These are phyloP conservation scores for Choiromyces venosus DNA, from an alignment of 495 filamentous ascomycete genomes.

Conservation along the genomic window DNA sequence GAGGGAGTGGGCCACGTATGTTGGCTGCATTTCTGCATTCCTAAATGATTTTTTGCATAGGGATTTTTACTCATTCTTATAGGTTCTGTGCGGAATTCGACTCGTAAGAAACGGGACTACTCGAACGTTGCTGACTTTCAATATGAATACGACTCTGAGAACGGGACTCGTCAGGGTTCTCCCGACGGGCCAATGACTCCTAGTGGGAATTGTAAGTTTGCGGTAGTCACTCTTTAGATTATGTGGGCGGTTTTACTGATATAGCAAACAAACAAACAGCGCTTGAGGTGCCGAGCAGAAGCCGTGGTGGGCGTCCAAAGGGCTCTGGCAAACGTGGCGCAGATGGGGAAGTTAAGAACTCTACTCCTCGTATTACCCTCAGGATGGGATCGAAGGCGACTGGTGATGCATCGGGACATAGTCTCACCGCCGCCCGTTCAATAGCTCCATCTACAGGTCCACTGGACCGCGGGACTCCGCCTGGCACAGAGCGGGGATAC, in stretches of 20 bases:
- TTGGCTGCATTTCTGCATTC: constrained; percentile 17
- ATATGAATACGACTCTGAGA: constrained; percentile 39
- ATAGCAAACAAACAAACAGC: constrained; percentile 3
- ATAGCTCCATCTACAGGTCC: constrained; percentile 45
- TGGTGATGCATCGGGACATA: constrained; percentile 26
- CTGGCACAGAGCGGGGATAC: constrained; percentile 50
- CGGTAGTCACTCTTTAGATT: constrained; percentile 2
- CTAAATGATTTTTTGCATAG: not conserved
- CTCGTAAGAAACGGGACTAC: constrained; percentile 29
- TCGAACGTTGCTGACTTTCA: constrained; percentile 12
- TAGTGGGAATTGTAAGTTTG: constrained; percentile 28
- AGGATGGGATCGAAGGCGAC: constrained; percentile 35
- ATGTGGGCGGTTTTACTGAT: not conserved
- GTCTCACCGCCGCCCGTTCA: constrained; percentile 37
- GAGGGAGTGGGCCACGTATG: constrained; percentile 32
- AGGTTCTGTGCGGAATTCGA: constrained; percentile 30
- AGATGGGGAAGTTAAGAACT: constrained; percentile 38
- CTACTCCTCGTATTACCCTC: constrained; percentile 35
- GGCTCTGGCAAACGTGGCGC: constrained; percentile 39
- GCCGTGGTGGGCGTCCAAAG: constrained; percentile 39
- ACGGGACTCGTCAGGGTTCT: constrained; percentile 39
- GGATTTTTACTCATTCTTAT: not conserved
- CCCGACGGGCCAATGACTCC: constrained; percentile 35
- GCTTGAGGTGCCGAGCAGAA: constrained; percentile 17
- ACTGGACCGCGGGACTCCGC: constrained; percentile 45